Percentiles rank a stretch among this genome's conserved stretches.
phyloP scores from a whole-genome alignment of 768 basidiomycete species.

The Boletus fagicola region DNA sequence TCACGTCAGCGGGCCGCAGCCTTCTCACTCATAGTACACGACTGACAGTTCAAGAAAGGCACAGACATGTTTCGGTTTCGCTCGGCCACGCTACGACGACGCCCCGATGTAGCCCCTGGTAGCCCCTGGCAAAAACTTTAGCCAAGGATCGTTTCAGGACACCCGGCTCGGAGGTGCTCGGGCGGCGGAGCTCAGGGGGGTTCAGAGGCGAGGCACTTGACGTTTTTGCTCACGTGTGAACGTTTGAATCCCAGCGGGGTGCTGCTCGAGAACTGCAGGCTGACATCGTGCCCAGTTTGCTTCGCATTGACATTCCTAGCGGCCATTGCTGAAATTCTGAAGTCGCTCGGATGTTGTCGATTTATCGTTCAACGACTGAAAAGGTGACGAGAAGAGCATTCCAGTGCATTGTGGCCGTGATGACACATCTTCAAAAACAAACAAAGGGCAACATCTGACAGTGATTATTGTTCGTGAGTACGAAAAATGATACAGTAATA shows the following conservation, averaged over 20 bases:
- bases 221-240: background rate
- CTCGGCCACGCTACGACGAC: background rate
- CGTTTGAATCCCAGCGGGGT: background rate
- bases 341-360: background rate
- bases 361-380: background rate
- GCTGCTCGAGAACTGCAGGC: background rate
- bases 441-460: too few relatives aligned
- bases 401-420: too few relatives aligned
- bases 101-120: background rate
- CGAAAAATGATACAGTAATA: too few relatives aligned
- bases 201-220: background rate
- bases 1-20: background rate
- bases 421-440: too few relatives aligned
- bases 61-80: background rate
- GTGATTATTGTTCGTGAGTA: too few relatives aligned
- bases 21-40: background rate
- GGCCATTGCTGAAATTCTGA: background rate
- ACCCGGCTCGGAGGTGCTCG: background rate
- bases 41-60: background rate
- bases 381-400: background rate
- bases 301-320: background rate
- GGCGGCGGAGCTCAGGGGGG: background rate
- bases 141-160: background rate
- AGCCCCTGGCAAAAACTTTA: background rate
- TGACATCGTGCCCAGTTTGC: background rate